Base-by-base conservation (phyloP, 768 basidiomycete genomes). In the Hortiboletus campestris region DNA sequence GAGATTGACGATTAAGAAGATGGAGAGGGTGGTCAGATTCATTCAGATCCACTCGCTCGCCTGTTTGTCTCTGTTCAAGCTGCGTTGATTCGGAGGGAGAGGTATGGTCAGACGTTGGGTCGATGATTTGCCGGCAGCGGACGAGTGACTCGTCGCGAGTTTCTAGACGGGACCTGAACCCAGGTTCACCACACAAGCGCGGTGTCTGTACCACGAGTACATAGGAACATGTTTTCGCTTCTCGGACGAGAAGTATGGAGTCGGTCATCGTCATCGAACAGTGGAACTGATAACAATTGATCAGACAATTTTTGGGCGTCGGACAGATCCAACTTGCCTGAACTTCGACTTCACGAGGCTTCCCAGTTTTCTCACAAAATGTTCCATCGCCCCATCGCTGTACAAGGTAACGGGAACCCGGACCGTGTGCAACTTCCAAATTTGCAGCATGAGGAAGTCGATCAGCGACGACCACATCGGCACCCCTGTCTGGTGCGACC, bases 251-350 rank as follows among this genome's bases (percentile, higher is more conserved):
- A 51, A 91, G 80, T 63, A 98, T 91, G 35, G 83, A 84, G 75
- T 98, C 94, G 40, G 90, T 84, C 78, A 90, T 92, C 50, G 90
- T 89, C 91, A 93, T 92, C 58, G 92, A 92, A 72, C 94, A 98
- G 73, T 98, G 94, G 70, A 94, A 95, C 91, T 95, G 69, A 57
- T 39, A 35, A 42, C 32, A 17, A 25, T 51, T 57, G 19, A 52
- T 49, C 45, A 45, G 42, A 22, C 48, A 49, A 42, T 52, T 28
- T 29, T n/a, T n/a, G 32, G 28, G 59, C 16, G 49, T 51, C n/a
- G 13, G 39, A 55, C 12, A 17, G 36, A 47, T 41, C 25, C 36
- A 35, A 72, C 82, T 62, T 60, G 89, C 94, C 85, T 99, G 97
- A 32, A 99, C 87, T 79, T 99, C 95, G 41, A 95, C 88, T 76